phyloP scores from a whole-genome alignment of 495 filamentous ascomycete species.

The Lasiosphaeria miniovina region DNA sequence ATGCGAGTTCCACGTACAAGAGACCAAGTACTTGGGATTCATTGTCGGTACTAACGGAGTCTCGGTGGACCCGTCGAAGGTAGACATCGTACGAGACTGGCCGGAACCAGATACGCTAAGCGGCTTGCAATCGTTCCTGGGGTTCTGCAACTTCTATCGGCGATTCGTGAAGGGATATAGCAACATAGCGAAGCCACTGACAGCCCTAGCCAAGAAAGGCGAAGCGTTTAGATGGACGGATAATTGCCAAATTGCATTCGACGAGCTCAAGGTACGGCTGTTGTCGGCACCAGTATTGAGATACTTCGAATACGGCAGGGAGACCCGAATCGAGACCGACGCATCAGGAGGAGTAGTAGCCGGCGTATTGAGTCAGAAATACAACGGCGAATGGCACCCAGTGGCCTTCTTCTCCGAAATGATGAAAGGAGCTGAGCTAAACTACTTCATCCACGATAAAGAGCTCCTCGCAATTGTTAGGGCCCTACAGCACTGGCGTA shows the following conservation, averaged over 20 bases:
- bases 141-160: too few relatives aligned
- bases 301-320: slow-evolving; percentile 1
- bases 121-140: slow-evolving; percentile 6
- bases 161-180: slow-evolving; percentile 11
- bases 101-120: slow-evolving; percentile 2
- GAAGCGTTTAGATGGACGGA: neutral
- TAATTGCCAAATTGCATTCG: neutral
- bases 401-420: neutral
- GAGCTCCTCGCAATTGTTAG: slow-evolving; percentile 3
- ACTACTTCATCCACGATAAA: slow-evolving; percentile 12
- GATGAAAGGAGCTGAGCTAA: neutral
- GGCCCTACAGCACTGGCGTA: neutral
- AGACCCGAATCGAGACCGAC: too few relatives aligned
- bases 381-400: slow-evolving; percentile 2
- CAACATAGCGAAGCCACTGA: slow-evolving; percentile 5
- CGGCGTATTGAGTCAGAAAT: neutral
- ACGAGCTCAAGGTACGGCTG: neutral
- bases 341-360: neutral
- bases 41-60: slow-evolving; percentile 20
- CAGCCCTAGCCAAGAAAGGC: slow-evolving; percentile 3
- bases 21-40: too few relatives aligned
- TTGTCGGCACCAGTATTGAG: neutral
- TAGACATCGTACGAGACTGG: too few relatives aligned
- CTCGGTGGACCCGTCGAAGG: neutral
- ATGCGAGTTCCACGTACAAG: slow-evolving; percentile 25